Base-by-base conservation (phyloP, 1,139 yeast genomes). In the Hansenula sp. region DNA sequence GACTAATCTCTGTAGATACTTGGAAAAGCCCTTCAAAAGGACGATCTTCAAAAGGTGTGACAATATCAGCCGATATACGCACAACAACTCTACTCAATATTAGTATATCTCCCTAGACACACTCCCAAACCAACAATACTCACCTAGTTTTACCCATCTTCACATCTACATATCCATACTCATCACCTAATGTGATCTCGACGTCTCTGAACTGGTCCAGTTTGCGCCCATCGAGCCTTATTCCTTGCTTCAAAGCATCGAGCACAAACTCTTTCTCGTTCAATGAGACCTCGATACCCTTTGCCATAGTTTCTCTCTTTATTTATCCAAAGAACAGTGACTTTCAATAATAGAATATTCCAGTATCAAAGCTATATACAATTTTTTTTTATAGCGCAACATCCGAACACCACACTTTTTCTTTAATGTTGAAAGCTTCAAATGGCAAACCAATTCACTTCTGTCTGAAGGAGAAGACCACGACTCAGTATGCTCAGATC, bases 21-120 rank as follows among this genome's bases (percentile, higher is more conserved):
- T 76, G 69, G 58, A 92, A 89, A 4, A 85, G 61, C 1, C 98
- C 98, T 62, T 94, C 98, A 57, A 87, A 90, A 2, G 97, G 97
- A 39, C 96, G 71, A 52, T 90, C 96, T 41, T 88, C 96, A 51
- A 75, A 83, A 0, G 98, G 98, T 45, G 77, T 75, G 10, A 78
- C 73, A n/a, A 94, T 80, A 43, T 78, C 82, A 18, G 95, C 85
- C 20, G 92, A 80, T 3, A 90, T 81, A 43, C 92, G 73, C 14
- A 84, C 92, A 3, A 86, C 79, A 5, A 92, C 77, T 52, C 75
- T 68, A 13, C 19, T 65, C 65, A 11, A 90, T 78, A 50, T 86
- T 88, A 14, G 83, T 94, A 52, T 79, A 2, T 20, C 9, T 14
- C 11, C 17, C 27, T 25, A n/a, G 25, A 34, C n/a, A n/a, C n/a